Percentiles rank a stretch among this genome's conserved stretches.
phyloP scores from a whole-genome alignment of 495 filamentous ascomycete genomes.

The Polyplosphaeria fusca region DNA sequence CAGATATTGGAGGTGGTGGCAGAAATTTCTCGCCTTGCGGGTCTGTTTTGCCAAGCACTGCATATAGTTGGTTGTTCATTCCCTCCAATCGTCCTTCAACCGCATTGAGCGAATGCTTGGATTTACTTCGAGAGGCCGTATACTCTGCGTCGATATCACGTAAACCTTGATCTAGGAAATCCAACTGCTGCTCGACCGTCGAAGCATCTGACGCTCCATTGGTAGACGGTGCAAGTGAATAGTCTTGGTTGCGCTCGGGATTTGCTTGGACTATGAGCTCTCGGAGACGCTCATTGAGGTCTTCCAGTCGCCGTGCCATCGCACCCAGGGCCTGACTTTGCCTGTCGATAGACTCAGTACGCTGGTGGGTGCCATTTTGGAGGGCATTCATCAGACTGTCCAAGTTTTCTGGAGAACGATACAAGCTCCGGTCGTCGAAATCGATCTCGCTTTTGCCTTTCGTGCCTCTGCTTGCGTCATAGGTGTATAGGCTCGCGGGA shows the following conservation, averaged over 20 bases:
- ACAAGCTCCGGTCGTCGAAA: constrained; percentile 80
- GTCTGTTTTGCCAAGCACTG: constrained; percentile 26
- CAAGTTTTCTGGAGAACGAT: constrained; percentile 65
- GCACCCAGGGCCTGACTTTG: constrained; percentile 45
- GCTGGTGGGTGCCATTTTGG: constrained; percentile 32
- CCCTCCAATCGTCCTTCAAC: constrained; percentile 37
- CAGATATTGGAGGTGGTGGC: constrained; percentile 26
- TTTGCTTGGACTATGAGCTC: constrained; percentile 62
- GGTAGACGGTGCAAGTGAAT: constrained; percentile 14
- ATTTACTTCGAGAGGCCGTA: constrained; percentile 12
- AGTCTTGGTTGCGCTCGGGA: constrained; percentile 29
- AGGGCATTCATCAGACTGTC: constrained; percentile 51
- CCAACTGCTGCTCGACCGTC: constrained; percentile 31
- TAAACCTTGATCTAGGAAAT: constrained; percentile 32
- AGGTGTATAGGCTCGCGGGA: constrained; percentile 64
- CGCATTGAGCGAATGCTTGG: constrained; percentile 24
- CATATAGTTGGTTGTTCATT: constrained; percentile 37
- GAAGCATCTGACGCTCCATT: constrained; percentile 9
- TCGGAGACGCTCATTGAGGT: constrained; percentile 66
- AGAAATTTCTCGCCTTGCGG: constrained; percentile 12
- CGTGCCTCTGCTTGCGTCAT: constrained; percentile 50
- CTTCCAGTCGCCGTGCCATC: constrained; percentile 66
- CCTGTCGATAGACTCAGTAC: constrained; percentile 40
- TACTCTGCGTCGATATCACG: constrained; percentile 31
- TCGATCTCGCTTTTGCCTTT: constrained; percentile 51